phyloP scores from a whole-genome alignment of 371 early-diverging fungal genomes.

The Cokeromyces recurvatus region DNA sequence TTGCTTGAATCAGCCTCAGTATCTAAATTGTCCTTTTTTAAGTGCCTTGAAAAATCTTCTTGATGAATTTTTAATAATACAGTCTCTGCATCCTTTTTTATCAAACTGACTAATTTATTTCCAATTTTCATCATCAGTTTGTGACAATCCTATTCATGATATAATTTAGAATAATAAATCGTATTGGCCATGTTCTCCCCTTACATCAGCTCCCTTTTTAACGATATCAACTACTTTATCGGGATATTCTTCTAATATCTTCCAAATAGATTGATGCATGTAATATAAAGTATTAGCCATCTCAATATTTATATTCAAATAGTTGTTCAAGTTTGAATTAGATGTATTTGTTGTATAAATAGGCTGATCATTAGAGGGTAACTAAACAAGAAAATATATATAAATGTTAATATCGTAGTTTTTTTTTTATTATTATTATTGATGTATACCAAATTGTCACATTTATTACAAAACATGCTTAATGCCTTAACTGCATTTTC shows the following conservation, averaged over 20 bases:
- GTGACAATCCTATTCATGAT: slow-evolving; percentile 36
- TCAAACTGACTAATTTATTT: slow-evolving; percentile 39
- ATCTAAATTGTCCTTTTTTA: slow-evolving; percentile 13
- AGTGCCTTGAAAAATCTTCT: slow-evolving; percentile 53
- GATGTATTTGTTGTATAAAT: slow-evolving; percentile 31
- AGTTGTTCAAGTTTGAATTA: slow-evolving; percentile 26
- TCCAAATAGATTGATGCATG: slow-evolving; percentile 56
- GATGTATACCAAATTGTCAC: slow-evolving; percentile 47
- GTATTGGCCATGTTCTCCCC: slow-evolving; percentile 3
- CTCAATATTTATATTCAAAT: slow-evolving; percentile 54
- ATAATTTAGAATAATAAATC: background rate
- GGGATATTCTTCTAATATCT: slow-evolving; percentile 50
- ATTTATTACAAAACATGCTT: slow-evolving; percentile 50
- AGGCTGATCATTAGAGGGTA: slow-evolving; percentile 25
- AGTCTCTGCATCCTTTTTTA: slow-evolving; percentile 48
- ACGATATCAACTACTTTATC: slow-evolving; percentile 42
- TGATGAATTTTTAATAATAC: slow-evolving; percentile 58
- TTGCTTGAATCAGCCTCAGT: slow-evolving; percentile 25
- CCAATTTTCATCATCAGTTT: slow-evolving; percentile 49
- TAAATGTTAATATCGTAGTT: background rate
- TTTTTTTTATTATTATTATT: no score
- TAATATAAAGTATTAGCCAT: slow-evolving; percentile 53
- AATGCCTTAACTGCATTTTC: slow-evolving; percentile 53
- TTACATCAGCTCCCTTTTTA: slow-evolving; percentile 44
- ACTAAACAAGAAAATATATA: background rate